These are phyloP conservation scores for Quillaja saponaria DNA, from an alignment of 306 rosid species.

Conservation along the genomic window DNA sequence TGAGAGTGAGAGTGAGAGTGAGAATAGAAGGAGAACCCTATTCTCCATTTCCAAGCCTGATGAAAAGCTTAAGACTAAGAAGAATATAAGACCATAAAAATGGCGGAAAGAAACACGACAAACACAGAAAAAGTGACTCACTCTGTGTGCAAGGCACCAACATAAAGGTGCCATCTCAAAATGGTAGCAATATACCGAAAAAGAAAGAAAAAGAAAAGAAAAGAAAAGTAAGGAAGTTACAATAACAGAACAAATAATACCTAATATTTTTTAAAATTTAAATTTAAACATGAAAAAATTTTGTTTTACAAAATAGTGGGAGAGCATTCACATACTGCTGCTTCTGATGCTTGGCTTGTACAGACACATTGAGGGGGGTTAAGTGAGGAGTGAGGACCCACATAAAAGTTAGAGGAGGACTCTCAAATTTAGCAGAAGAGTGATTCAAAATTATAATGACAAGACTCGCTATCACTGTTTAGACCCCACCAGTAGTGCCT, in stretches of 20 bases:
- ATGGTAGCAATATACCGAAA: neutral
- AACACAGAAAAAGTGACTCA: constrained; percentile 24
- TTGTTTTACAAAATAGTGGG: no score
- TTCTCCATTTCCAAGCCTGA: constrained; percentile 55
- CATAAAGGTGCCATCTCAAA: constrained; percentile 4
- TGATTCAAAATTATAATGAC: no score
- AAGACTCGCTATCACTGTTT: no score
- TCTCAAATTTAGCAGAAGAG: no score
- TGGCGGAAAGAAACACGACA: constrained; percentile 22
- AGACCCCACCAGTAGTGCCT: no score
- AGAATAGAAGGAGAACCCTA: constrained; percentile 32
- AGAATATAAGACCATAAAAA: constrained; percentile 37
- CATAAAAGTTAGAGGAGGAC: no score
- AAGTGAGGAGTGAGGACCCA: no score
- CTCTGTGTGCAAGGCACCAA: neutral
- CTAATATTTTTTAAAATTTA: neutral
- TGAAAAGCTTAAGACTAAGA: constrained; percentile 18
- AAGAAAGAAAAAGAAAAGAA: neutral
- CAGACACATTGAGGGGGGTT: no score
- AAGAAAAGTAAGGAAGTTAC: neutral
- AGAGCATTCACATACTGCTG: no score
- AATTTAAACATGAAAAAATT: no score
- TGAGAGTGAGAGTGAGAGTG: constrained; percentile 39
- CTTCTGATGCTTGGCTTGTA: no score
- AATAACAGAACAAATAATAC: neutral